Percentiles rank a stretch among this genome's conserved stretches.
Evolutionary conservation across 2,329 filamentous ascomycete species (phyloP).

Genomic region (Allantophomopsis lycopodina): DNA sequence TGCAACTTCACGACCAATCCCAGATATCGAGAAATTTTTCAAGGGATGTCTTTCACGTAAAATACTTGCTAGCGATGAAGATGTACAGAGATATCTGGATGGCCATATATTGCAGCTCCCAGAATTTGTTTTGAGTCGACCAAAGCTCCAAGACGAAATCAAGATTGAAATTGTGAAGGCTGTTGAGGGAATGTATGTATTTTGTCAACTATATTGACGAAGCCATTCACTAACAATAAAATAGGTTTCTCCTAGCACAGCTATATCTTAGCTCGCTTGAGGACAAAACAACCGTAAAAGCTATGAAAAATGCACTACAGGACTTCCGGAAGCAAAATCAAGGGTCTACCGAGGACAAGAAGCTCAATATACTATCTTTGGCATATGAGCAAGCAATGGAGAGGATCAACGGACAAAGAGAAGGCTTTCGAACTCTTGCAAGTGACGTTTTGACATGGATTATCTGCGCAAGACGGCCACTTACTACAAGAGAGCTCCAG

Average conservation of each 20-base stretch:
- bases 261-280: constrained; percentile 18
- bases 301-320: constrained; percentile 15
- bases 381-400: constrained; percentile 16
- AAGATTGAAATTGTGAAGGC: constrained; percentile 8
- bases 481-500: constrained; percentile 13
- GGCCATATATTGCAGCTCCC: constrained; percentile 10
- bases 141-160: constrained; percentile 11
- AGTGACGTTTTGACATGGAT: constrained; percentile 19
- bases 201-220: neutral
- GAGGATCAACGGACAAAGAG: constrained; percentile 17
- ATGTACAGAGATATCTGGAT: constrained; percentile 16
- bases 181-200: constrained; percentile 18
- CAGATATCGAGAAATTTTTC: constrained; percentile 13
- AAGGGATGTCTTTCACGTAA: constrained; percentile 7
- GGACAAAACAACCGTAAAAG: constrained; percentile 13
- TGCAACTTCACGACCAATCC: constrained; percentile 18
- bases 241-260: constrained; percentile 15
- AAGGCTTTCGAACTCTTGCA: constrained; percentile 15
- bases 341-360: neutral
- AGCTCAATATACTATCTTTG: constrained; percentile 7
- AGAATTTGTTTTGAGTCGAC: constrained; percentile 5
- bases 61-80: constrained; percentile 16
- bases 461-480: constrained; percentile 9
- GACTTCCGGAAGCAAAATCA: neutral
- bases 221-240: neutral